phyloP scores from a whole-genome alignment of 352 stramenopile species.

The Globisporangium cederbergense region DNA sequence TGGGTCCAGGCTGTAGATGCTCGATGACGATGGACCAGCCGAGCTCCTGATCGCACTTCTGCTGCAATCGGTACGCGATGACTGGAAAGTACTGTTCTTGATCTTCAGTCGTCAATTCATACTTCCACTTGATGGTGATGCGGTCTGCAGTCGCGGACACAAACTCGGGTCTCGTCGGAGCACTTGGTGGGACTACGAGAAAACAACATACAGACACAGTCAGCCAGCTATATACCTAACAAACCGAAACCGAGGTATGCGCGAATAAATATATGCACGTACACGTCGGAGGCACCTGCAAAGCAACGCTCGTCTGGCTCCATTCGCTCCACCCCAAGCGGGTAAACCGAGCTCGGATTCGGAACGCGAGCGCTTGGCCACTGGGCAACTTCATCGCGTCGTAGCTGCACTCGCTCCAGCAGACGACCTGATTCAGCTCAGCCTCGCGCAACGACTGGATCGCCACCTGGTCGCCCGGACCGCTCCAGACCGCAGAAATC shows the following conservation, averaged over 20 bases:
- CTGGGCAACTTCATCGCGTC: constrained; percentile 21
- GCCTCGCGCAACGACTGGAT: constrained; percentile 39
- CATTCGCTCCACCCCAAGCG: constrained; percentile 44
- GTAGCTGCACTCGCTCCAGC: constrained; percentile 24
- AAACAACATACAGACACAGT: neutral
- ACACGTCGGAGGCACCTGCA: constrained; percentile 37
- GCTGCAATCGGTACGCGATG: constrained; percentile 37
- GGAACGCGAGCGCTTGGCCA: constrained; percentile 38
- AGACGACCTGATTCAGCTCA: constrained; percentile 20
- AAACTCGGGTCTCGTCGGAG: constrained; percentile 40
- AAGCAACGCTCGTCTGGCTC: constrained; percentile 36
- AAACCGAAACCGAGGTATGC: too few relatives aligned
- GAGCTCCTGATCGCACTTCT: constrained; percentile 43
- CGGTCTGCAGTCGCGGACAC: constrained; percentile 26
- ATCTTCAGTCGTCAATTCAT: neutral
- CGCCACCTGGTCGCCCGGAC: constrained; percentile 44
- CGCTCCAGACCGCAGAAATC: constrained; percentile 42
- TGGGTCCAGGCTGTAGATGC: constrained; percentile 23
- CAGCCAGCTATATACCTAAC: neutral
- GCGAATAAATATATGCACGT: neutral
- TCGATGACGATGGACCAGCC: constrained; percentile 40
- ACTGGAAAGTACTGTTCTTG: constrained; percentile 36
- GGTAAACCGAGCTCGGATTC: constrained; percentile 42
- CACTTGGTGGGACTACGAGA: constrained; percentile 25
- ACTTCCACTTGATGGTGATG: constrained; percentile 46